Percentiles rank a stretch among this genome's conserved stretches.
These are phyloP conservation scores for Russula virescens DNA, from an alignment of 768 basidiomycete genomes.

Conservation along the genomic window DNA sequence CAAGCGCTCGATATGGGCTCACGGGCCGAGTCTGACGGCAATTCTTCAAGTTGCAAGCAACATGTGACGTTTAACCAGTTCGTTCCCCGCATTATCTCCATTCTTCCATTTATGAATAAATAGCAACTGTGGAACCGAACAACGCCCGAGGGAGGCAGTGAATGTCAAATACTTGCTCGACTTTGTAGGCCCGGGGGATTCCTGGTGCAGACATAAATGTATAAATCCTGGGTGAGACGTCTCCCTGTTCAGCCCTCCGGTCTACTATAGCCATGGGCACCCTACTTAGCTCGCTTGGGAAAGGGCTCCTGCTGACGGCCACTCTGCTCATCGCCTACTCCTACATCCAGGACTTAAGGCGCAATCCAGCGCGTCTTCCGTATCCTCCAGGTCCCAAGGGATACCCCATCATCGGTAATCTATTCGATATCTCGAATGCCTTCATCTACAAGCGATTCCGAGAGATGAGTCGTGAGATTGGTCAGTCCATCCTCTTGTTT, in stretches of 20 bases:
- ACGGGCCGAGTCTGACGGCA: too few species aligned
- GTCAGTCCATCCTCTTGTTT: background rate
- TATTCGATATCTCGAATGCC: conserved; percentile 24
- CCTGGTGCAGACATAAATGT: background rate
- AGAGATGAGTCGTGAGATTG: conserved; percentile 20
- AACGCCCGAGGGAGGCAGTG: too few species aligned
- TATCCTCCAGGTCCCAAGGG: conserved; percentile 27
- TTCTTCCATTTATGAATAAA: too few species aligned
- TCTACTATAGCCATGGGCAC: conserved; percentile 6
- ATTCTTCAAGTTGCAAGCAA: too few species aligned
- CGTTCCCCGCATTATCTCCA: too few species aligned
- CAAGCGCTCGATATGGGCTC: too few species aligned
- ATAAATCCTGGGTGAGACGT: background rate
- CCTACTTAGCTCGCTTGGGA: background rate
- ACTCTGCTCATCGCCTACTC: conserved; percentile 7
- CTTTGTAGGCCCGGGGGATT: too few species aligned
- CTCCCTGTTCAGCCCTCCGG: background rate
- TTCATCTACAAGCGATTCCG: conserved; percentile 25
- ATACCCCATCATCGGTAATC: conserved; percentile 26
- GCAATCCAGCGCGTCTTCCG: conserved; percentile 22
- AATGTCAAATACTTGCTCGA: too few species aligned
- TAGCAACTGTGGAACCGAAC: background rate
- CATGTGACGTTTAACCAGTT: too few species aligned
- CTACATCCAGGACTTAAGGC: conserved; percentile 17
- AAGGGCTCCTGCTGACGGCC: conserved; percentile 2